phyloP scores from a whole-genome alignment of 163 green algal genomes.

The Prototheca wickerhamii region DNA sequence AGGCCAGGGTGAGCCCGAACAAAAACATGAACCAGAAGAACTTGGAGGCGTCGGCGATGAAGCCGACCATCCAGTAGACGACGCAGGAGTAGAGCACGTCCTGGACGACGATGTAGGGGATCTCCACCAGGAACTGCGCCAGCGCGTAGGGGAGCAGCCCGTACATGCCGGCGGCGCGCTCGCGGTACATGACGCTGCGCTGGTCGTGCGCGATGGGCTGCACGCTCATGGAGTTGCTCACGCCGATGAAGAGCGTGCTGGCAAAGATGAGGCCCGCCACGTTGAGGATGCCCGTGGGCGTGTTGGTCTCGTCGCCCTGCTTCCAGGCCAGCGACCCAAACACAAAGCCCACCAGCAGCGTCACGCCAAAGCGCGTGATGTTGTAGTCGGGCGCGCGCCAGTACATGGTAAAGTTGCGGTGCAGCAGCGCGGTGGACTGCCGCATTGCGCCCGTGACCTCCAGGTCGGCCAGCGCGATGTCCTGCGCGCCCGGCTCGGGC shows the following conservation, averaged over 20 bases:
- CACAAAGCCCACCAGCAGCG: constrained; percentile 39
- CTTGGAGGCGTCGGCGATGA: constrained; percentile 23
- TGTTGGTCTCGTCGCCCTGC: constrained; percentile 17
- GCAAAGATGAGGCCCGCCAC: constrained; percentile 38
- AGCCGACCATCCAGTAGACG: constrained; percentile 36
- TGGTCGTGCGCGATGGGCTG: constrained; percentile 14
- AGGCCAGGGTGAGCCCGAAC: constrained; percentile 31
- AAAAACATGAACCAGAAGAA: constrained; percentile 41
- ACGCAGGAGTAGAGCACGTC: constrained; percentile 18
- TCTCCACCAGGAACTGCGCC: constrained; percentile 11
- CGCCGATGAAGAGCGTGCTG: constrained; percentile 37
- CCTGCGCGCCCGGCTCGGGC: neutral
- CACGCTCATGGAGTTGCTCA: constrained; percentile 27
- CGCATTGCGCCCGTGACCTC: constrained; percentile 1
- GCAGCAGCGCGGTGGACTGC: constrained; percentile 13
- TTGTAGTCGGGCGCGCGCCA: constrained; percentile 59
- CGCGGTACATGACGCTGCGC: constrained; percentile 35
- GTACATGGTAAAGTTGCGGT: constrained; percentile 31
- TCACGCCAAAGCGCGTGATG: constrained; percentile 44
- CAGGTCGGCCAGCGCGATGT: neutral
- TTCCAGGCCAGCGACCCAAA: constrained; percentile 48
- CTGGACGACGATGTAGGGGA: constrained; percentile 31
- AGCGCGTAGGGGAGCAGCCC: neutral
- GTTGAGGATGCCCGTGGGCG: constrained; percentile 25
- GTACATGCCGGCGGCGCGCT: constrained; percentile 24